Base-by-base conservation (phyloP, 83 land plant genomes). In the Thuja plicata region DNA sequence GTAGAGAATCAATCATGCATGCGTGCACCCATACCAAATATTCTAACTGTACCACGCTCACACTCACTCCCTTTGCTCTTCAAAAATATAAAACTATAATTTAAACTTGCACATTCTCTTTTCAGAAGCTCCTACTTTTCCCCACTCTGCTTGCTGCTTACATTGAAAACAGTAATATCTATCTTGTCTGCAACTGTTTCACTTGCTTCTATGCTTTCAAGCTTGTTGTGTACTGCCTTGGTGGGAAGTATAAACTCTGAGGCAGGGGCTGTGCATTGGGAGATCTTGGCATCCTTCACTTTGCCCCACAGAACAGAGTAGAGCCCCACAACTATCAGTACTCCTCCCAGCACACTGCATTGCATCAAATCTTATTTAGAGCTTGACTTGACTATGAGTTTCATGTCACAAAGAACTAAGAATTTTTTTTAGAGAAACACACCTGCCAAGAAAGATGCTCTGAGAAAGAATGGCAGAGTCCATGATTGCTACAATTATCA, bases 401-500 rank as follows among this genome's bases (percentile, higher is more conserved):
- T 79, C 9, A 40, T 7, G 8, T 3, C 38, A 3, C 5, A 79
- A 40, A 40, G 48, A 27, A 32, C 5, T 40, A 24, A 24, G 9
- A n/a, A n/a, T n/a, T n/a, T n/a, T n/a, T n/a, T n/a, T n/a, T n/a
- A 46, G 43, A 83, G 50, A 21, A 46, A 12, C 13, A 8, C 8
- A 80, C 85, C 85, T 83, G 15, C 85, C 85, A 52, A 46, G 3
- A 46, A 3, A 83, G 85, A 83, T 46, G 54, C 50, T 83, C 43
- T 83, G 48, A 27, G 85, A 46, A 30, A 83, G 85, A 83, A 83
- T 83, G n/a, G 46, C n/a, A 5, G 85, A 83, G 30, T 43, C 85
- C 85, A 83, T 83, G 43, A 83, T n/a, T n/a, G 85, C 85, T 27
- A 83, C 85, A 12, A 83, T 83, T 27, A 83, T 83, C 50, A 83